Percentiles rank a stretch among this genome's conserved stretches.
Evolutionary conservation across 352 stramenopile genomes (phyloP).

Genomic region (Globisporangium takayamanum): DNA sequence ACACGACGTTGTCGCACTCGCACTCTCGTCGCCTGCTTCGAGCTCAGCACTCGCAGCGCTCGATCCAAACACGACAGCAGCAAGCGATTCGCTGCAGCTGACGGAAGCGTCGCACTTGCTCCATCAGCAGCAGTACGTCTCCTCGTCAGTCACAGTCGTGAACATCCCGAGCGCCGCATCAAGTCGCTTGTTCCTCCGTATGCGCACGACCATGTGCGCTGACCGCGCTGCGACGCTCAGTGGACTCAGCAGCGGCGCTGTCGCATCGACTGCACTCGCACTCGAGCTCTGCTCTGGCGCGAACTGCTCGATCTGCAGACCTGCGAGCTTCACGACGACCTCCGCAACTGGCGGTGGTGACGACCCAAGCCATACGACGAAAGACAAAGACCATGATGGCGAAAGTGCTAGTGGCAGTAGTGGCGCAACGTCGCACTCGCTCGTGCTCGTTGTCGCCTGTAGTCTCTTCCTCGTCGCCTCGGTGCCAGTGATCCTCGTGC

Average conservation of each 20-base stretch:
- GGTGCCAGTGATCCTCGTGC: conserved; percentile 25
- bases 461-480: conserved; percentile 42
- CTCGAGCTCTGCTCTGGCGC: conserved; percentile 20
- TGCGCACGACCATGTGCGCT: conserved; percentile 19
- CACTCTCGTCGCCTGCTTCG: conserved; percentile 18
- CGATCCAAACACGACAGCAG: conserved; percentile 1
- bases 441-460: conserved; percentile 37
- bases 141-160: conserved; percentile 6
- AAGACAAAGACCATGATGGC: not conserved
- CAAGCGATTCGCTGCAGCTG: conserved; percentile 9
- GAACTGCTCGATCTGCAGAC: conserved; percentile 11
- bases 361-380: not conserved
- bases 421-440: conserved; percentile 15
- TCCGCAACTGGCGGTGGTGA: not conserved
- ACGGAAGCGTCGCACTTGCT: conserved; percentile 10
- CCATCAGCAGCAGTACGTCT: conserved; percentile 11
- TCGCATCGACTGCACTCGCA: conserved; percentile 5
- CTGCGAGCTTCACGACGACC: not conserved
- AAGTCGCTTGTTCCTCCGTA: conserved; percentile 25
- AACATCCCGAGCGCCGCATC: conserved; percentile 7
- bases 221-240: conserved; percentile 16
- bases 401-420: not conserved
- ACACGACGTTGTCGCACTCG: conserved; percentile 26
- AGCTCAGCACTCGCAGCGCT: conserved; percentile 12
- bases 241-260: not conserved